These are phyloP conservation scores for Phalaenopsis equestris DNA, from an alignment of 106 monocot genomes.

Conservation along the genomic window DNA sequence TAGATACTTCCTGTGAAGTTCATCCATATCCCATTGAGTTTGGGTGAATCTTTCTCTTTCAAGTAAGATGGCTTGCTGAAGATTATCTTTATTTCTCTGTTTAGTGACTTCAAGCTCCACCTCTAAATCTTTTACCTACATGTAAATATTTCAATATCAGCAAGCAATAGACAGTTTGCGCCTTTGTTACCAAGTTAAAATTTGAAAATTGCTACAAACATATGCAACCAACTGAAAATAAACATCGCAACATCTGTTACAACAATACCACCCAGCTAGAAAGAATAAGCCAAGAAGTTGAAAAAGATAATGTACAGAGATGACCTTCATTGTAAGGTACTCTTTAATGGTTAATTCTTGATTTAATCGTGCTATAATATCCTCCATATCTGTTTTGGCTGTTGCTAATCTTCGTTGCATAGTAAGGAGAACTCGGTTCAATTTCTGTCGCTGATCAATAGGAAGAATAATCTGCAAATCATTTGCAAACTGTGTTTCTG, in stretches of 20 bases:
- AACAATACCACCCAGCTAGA: background rate
- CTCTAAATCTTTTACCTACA: conserved; percentile 92
- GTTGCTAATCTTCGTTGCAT: conserved; percentile 65
- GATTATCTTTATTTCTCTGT: conserved; percentile 69
- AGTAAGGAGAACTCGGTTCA: conserved; percentile 63
- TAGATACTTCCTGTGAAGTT: conserved; percentile 55
- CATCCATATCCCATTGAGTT: conserved; percentile 96
- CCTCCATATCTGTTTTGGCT: conserved; percentile 89
- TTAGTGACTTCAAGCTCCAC: conserved; percentile 72
- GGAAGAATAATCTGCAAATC: conserved; percentile 55
- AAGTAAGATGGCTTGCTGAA: conserved; percentile 77
- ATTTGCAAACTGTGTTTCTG: conserved; percentile 21
- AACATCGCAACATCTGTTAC: background rate
- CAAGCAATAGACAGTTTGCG: background rate
- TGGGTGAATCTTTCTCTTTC: conserved; percentile 93
- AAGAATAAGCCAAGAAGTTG: background rate
- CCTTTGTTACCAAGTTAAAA: background rate
- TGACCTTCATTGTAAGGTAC: conserved; percentile 76
- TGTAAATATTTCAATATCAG: conserved; percentile 5
- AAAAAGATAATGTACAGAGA: background rate
- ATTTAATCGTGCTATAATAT: conserved; percentile 82
- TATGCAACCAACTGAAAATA: background rate
- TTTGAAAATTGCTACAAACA: background rate
- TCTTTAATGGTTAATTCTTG: conserved; percentile 90
- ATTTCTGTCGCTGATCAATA: conserved; percentile 58